Percentiles rank a stretch among this genome's conserved stretches.
Evolutionary conservation across 495 filamentous ascomycete species (phyloP).

Genomic region (Lophiostoma macrostomum): DNA sequence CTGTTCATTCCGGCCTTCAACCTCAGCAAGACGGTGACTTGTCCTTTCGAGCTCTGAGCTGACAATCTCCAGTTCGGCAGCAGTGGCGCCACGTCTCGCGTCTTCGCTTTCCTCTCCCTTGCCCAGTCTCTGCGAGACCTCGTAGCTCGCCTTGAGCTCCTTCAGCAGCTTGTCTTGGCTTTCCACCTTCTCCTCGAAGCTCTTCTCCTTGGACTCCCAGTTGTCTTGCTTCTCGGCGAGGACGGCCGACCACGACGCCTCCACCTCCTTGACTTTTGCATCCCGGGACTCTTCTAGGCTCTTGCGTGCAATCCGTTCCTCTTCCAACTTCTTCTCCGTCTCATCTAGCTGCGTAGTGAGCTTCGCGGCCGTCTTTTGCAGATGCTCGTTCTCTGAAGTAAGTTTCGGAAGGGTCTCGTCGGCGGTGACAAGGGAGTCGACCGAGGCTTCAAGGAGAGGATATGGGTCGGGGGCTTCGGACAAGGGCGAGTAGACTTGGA

Average conservation of each 20-base stretch:
- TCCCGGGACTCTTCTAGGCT: slow-evolving; percentile 75
- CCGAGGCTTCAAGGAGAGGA: slow-evolving; percentile 89
- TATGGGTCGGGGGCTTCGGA: slow-evolving; percentile 97
- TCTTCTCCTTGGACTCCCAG: slow-evolving; percentile 92
- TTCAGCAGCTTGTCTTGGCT: slow-evolving; percentile 89
- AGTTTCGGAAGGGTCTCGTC: slow-evolving; percentile 89
- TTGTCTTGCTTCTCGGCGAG: slow-evolving; percentile 92
- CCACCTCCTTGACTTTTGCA: slow-evolving; percentile 75
- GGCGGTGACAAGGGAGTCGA: slow-evolving; percentile 85
- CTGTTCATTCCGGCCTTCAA: slow-evolving; percentile 93
- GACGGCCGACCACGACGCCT: slow-evolving; percentile 88
- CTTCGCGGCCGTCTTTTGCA: slow-evolving; percentile 72
- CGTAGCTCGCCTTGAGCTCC: slow-evolving; percentile 94
- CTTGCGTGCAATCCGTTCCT: slow-evolving; percentile 68
- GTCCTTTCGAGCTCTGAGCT: slow-evolving; percentile 88
- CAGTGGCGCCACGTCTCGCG: slow-evolving; percentile 58
- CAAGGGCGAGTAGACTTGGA: slow-evolving; percentile 81
- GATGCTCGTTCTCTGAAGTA: slow-evolving; percentile 77
- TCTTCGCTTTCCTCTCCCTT: slow-evolving; percentile 62
- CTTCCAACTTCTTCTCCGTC: slow-evolving; percentile 69
- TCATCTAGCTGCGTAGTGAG: slow-evolving; percentile 93
- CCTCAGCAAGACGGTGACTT: slow-evolving; percentile 79
- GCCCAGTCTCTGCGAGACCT: slow-evolving; percentile 88
- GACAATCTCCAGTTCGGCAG: slow-evolving; percentile 90
- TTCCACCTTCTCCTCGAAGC: slow-evolving; percentile 86